Evolutionary conservation across 306 rosid species (phyloP), one percentile per base, ranked within the genome.

Genomic region (Betula pendula): DNA sequence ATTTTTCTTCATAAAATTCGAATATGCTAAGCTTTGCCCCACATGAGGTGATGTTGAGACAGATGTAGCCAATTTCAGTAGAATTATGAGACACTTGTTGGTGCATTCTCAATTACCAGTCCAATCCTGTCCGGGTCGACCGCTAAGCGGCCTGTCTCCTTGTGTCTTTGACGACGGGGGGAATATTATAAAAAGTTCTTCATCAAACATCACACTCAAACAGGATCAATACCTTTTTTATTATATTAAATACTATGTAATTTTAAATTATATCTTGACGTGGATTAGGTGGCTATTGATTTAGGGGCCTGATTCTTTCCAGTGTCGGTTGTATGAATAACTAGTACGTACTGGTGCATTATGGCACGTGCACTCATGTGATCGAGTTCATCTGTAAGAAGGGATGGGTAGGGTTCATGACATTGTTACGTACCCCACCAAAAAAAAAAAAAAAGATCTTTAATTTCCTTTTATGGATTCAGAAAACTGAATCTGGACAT

Each of bases 341-440:
- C 14, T 29, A 29, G 2, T 29, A 29, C 0, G 2, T 29, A 29
- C 33, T 29, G 0, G 33, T 29, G 33, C 24, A 20, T 10, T 9
- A 20, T 59, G 38, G 10, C 68, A 60, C 40, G 42, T 60, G 40
- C 68, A 60, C 11, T 60, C 68, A 60, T 15, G 68, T 60, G 68
- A 27, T 6, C 13, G n/a, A 9, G 16, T 56, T 56, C 63, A 24
- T 29, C 2, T 58, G 35, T 5, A 58, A 5, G 6, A 8, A 27
- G 25, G 16, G 24, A n/a, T n/a, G 17, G 13, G 17, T 14, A 58
- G 29, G 19, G 29, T 58, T 27, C 15, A 16, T 1, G 33, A 25
- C 13, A 58, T 25, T 25, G 66, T 3, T 12, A n/a, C n/a, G n/a
- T n/a, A 12, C 19, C 35, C 66, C 66, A 58, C 38, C 65, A n/a